Evolutionary conservation across 192 early-diverging fungal species (phyloP).

Genomic region (Coemansia sp.): DNA sequence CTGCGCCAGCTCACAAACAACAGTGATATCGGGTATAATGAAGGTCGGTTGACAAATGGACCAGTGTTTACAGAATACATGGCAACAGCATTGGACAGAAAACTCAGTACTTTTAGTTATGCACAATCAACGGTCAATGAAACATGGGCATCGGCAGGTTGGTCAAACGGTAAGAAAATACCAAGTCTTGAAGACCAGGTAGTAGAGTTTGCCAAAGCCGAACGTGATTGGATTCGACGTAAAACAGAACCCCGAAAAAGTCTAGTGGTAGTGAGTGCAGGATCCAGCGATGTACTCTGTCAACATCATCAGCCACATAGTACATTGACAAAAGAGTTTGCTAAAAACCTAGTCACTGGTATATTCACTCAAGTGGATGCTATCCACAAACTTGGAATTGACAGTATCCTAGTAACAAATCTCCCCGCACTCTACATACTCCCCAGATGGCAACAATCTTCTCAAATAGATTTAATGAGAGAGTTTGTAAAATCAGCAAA

Average conservation of each 20-base stretch:
- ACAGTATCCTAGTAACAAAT: conserved; percentile 12
- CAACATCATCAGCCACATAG: neutral
- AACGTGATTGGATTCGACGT: conserved; percentile 28
- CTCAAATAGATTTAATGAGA: conserved; percentile 7
- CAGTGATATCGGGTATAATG: conserved; percentile 17
- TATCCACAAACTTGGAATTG: conserved; percentile 16
- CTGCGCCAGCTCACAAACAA: conserved; percentile 14
- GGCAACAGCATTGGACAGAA: conserved; percentile 10
- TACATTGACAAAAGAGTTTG: neutral
- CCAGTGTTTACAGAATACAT: conserved; percentile 29
- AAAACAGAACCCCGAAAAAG: conserved; percentile 12
- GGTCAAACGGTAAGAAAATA: neutral
- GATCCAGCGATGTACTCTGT: conserved; percentile 10
- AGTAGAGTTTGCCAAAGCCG: conserved; percentile 12
- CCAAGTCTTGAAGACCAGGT: conserved; percentile 13
- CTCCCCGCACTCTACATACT: conserved; percentile 18
- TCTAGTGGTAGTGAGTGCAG: conserved; percentile 13
- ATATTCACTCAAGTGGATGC: conserved; percentile 12
- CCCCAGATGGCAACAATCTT: conserved; percentile 15
- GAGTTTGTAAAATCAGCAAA: conserved; percentile 10
- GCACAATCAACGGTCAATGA: conserved; percentile 6
- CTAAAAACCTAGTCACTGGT: conserved; percentile 4
- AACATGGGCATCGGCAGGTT: neutral
- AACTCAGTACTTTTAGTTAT: conserved; percentile 11
- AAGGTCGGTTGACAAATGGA: conserved; percentile 20